Evolutionary conservation across 108 stramenopile genomes (phyloP), one percentile per base, ranked within the genome.

Genomic region (Nannochloropsis salina): DNA sequence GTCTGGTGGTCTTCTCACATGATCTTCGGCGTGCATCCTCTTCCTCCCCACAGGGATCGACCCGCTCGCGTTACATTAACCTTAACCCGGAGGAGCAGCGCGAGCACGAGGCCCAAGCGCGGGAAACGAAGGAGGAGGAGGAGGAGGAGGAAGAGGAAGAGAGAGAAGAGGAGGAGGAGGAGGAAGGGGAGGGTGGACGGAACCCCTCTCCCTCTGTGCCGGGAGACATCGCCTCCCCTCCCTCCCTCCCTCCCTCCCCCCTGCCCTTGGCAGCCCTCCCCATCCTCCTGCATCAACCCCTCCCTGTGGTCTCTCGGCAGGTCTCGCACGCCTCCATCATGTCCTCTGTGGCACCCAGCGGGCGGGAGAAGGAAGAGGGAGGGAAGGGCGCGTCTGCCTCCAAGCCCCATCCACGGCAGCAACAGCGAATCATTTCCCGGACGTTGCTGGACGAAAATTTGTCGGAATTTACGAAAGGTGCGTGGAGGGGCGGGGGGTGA

Each of bases 391-490:
- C 11, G 45, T 12, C 10, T 0, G 47, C 47, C 10, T 12, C 12
- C 47, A 10, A 51, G 1, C 47, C 10, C 12, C 47, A 51, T 0
- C 47, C 10, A 15, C 82, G 43, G 82, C 82, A 82, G 42, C 84
- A 44, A 88, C 92, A 61, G 94, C 47, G 47, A 0, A 51, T 51
- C 47, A 51, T 51, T 1, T 15, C 12, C 47, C 47, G 47, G 15
- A 90, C 90, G 6, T 91, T 97, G 15, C 91, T 98, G 42, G 98
- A 98, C 88, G 97, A 97, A 47, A 97, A 98, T 90, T 95, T 97
- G 86, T 90, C 97, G 86, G 96, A 98, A 86, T 96, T 93, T 80
- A 97, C 97, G 9, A 81, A 84, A 4, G 98, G 98, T 3, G 47
- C 47, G 47, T 10, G 47, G 47, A 15, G 47, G 47, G 47, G 47